phyloP scores from a whole-genome alignment of 1,284 basidiomycete species.

The Thelephora terrestris region DNA sequence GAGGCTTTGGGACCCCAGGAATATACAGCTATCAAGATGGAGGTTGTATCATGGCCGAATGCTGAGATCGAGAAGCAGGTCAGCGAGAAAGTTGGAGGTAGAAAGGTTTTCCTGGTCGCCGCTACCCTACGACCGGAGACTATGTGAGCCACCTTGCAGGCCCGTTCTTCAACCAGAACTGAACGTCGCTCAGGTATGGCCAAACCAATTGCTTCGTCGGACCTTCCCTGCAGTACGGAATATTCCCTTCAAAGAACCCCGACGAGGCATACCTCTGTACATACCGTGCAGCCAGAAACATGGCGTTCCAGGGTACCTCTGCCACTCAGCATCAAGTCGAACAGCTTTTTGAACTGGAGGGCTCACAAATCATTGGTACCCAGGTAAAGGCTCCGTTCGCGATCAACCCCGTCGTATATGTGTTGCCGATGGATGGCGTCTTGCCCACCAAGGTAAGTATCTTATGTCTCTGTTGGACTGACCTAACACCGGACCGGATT shows the following conservation, averaged over 20 bases:
- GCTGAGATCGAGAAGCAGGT: slow-evolving; percentile 38
- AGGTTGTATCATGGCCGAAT: slow-evolving; percentile 78
- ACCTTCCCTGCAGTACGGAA: slow-evolving; percentile 83
- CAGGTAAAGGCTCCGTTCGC: slow-evolving; percentile 87
- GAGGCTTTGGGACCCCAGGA: slow-evolving; percentile 96
- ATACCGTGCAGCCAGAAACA: slow-evolving; percentile 87
- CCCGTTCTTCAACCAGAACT: slow-evolving; percentile 9
- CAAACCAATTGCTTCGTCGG: slow-evolving; percentile 99
- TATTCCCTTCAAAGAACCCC: slow-evolving; percentile 76
- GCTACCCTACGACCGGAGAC: slow-evolving; percentile 97
- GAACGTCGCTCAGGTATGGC: slow-evolving; percentile 60
- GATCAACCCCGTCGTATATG: slow-evolving; percentile 81
- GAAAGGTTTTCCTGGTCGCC: slow-evolving; percentile 87
- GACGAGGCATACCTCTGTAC: slow-evolving; percentile 88
- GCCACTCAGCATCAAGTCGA: slow-evolving; percentile 61
- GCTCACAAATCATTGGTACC: slow-evolving; percentile 78
- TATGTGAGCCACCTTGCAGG: slow-evolving; percentile 51
- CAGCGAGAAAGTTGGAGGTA: slow-evolving; percentile 52
- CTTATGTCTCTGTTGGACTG: background rate
- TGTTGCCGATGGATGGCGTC: slow-evolving; percentile 97
- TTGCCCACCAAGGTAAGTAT: slow-evolving; percentile 74
- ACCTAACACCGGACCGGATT: background rate
- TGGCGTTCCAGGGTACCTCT: slow-evolving; percentile 90
- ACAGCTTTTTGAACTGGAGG: slow-evolving; percentile 70
- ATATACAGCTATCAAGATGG: slow-evolving; percentile 95